A percentile compares a stretch with the other conserved stretches of the same genome.
Evolutionary conservation across 2,329 filamentous ascomycete species (phyloP).

Genomic region (Fusarium algeriense): DNA sequence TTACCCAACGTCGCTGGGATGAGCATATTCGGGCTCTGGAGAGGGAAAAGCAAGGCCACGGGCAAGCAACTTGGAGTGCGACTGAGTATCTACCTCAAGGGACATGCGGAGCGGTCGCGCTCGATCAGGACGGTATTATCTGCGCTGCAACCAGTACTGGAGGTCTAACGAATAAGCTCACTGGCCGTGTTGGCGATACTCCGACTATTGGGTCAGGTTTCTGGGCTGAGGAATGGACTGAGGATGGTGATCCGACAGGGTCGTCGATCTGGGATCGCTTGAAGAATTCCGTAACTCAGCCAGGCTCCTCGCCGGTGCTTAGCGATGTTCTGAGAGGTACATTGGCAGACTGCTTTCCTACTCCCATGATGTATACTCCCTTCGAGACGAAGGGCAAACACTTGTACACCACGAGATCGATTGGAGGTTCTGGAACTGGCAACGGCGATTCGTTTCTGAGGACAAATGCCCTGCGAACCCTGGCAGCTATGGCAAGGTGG

Average conservation of each 20-base stretch:
- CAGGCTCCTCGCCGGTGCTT: conserved; percentile 37
- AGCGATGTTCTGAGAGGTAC: conserved; percentile 59
- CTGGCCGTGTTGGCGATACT: conserved; percentile 87
- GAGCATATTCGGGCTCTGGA: conserved; percentile 75
- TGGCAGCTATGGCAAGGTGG: conserved; percentile 79
- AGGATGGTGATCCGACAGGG: conserved; percentile 56
- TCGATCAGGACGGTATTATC: conserved; percentile 80
- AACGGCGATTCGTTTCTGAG: conserved; percentile 92
- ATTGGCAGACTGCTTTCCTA: conserved; percentile 71
- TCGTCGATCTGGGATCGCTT: conserved; percentile 28
- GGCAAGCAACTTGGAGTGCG: conserved; percentile 66
- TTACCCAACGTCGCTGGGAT: conserved; percentile 81
- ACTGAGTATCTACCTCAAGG: conserved; percentile 82
- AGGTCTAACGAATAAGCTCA: conserved; percentile 89
- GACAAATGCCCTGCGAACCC: conserved; percentile 76
- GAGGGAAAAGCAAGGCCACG: conserved; percentile 59
- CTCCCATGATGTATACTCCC: conserved; percentile 57
- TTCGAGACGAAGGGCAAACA: conserved; percentile 7
- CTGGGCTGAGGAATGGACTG: conserved; percentile 87
- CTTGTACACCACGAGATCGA: conserved; percentile 50
- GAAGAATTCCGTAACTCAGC: conserved; percentile 12
- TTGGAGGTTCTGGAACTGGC: conserved; percentile 81
- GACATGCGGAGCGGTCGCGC: conserved; percentile 84
- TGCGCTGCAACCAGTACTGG: conserved; percentile 78
- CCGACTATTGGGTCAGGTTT: conserved; percentile 86